A percentile compares a stretch with the other conserved stretches of the same genome.
Evolutionary conservation across 495 filamentous ascomycete genomes (phyloP).

Genomic region (Lasiosphaeria hispida): DNA sequence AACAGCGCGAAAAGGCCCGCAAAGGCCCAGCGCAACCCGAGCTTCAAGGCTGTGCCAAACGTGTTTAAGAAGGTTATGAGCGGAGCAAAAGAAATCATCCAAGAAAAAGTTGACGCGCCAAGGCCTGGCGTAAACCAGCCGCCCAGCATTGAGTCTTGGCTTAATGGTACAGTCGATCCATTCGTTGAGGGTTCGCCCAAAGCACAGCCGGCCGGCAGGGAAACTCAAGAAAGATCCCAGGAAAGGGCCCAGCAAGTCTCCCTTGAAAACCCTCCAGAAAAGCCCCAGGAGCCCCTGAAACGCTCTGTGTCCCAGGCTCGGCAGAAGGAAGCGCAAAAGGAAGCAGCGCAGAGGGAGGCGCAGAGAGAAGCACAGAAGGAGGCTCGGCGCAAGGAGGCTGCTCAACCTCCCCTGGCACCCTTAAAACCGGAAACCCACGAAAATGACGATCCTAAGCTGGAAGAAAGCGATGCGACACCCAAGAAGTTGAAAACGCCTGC

Average conservation of each 20-base stretch:
- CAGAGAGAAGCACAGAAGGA: neutral
- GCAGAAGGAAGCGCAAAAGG: neutral
- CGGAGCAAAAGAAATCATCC: slow-evolving; percentile 54
- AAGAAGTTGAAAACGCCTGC: slow-evolving; percentile 30
- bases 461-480: slow-evolving; percentile 28
- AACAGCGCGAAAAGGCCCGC: slow-evolving; percentile 37
- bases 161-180: slow-evolving; percentile 69
- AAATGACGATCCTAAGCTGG: slow-evolving; percentile 17
- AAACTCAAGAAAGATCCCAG: slow-evolving; percentile 4
- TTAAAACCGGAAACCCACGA: neutral
- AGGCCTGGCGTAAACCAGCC: slow-evolving; percentile 47
- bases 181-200: slow-evolving; percentile 56
- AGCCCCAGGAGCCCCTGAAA: neutral
- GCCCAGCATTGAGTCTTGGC: slow-evolving; percentile 71
- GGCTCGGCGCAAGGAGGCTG: neutral
- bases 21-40: slow-evolving; percentile 42
- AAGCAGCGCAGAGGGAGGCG: neutral
- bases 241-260: neutral
- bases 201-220: slow-evolving; percentile 22
- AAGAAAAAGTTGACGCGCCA: slow-evolving; percentile 51
- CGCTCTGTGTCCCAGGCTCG: slow-evolving; percentile 1
- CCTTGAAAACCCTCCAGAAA: neutral
- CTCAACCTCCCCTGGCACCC: neutral
- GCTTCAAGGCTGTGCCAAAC: slow-evolving; percentile 52
- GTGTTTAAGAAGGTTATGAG: slow-evolving; percentile 55